Evolutionary conservation across 78 protist genomes (phyloP).

Genomic region (Salpingoeca rosetta): DNA sequence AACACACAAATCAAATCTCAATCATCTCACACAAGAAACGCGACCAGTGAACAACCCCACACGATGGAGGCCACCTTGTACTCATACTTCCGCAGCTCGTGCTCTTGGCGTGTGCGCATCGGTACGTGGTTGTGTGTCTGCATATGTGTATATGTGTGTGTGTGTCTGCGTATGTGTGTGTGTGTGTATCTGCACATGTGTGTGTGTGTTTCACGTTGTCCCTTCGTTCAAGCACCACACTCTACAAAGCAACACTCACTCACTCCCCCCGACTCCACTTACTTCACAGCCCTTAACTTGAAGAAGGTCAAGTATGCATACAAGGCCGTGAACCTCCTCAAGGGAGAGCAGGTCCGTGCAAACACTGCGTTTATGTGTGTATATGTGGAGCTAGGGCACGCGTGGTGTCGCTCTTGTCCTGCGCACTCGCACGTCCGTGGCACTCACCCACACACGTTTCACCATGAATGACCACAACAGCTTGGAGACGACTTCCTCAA

Average conservation of each 20-base stretch:
- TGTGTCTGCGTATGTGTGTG: neutral
- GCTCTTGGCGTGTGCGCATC: constrained; percentile 75
- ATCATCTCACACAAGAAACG: no score
- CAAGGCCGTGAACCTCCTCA: constrained; percentile 44
- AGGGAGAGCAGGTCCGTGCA: constrained; percentile 45
- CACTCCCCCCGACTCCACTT: neutral
- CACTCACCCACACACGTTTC: neutral
- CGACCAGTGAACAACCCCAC: no score
- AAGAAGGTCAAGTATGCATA: constrained; percentile 28
- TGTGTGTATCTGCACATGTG: neutral
- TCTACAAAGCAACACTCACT: neutral
- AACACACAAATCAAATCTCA: no score
- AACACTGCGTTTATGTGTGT: no score
- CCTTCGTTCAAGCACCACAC: neutral
- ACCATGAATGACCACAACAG: neutral
- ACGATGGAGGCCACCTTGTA: constrained; percentile 39
- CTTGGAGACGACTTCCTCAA: neutral
- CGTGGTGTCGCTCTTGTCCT: no score
- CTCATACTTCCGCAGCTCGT: constrained; percentile 69
- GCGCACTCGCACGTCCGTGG: no score
- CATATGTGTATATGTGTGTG: neutral
- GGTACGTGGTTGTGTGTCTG: constrained; percentile 1
- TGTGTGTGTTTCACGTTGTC: neutral
- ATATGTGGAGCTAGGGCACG: no score
- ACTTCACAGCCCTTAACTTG: neutral